Evolutionary conservation across 768 basidiomycete species (phyloP), one percentile per base, ranked within the genome.

Genomic region (Pulveroboletus sp.): DNA sequence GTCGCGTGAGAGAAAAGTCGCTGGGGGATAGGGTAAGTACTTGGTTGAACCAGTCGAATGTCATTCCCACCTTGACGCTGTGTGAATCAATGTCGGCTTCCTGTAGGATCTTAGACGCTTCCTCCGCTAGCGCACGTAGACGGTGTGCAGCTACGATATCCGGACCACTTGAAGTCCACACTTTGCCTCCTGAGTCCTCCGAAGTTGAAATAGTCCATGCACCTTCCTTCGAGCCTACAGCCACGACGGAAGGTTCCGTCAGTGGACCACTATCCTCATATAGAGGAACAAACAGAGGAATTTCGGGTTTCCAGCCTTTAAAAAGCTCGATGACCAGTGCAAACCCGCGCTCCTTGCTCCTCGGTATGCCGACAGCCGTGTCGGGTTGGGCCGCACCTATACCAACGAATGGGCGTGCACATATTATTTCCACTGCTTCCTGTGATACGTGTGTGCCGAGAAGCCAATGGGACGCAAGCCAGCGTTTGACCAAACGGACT

Each of bases 401-500:
- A n/a, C 78, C 75, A 10, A 93, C 71, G 62, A 94, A 97, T 14
- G 88, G 74, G 31, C 73, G 72, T 0, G 92, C 89, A 65, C 89
- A 91, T 37, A 99, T 66, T 15, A 98, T 72, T 67, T 99, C 96
- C 32, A 90, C 78, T 0, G 80, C 83, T 64, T 97, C 92, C 51
- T 82, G 79, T 6, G 78, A 76, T 46, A 97, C 73, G 57, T 91
- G 86, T 0, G 75, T 69, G 5, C 78, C 75, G 31, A 98, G 77
- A 49, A 96, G 76, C 86, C 89, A 91, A 63, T 99, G 96, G 7
- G 86, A 74, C 1, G 89, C 82, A 47, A 98, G 73, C 96, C 96
- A 99, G 38, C 95, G 80, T 71, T 97, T 95, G 44, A 89, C 79
- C 14, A 98, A 76, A 35, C 96, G 78, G 14, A 90, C 87, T 0